phyloP scores from a whole-genome alignment of 768 basidiomycete species.

The Tremella fuciformis region DNA sequence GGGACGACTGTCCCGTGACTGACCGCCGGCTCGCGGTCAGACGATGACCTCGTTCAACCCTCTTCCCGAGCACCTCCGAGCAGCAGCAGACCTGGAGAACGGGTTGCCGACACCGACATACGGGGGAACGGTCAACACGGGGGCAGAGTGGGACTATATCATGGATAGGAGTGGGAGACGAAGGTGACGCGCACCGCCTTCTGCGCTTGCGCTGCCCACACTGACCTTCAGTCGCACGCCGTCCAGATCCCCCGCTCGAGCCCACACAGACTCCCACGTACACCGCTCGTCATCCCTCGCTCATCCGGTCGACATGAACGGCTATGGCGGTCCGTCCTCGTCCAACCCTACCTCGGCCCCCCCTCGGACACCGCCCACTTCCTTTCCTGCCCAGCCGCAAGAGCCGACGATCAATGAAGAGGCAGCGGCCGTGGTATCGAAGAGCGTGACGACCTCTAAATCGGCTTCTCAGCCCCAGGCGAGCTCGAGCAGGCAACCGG shows the following conservation, averaged over 20 bases:
- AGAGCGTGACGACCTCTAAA: slow-evolving; percentile 2
- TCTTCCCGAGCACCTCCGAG: slow-evolving; percentile 35
- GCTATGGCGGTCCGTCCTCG: slow-evolving; percentile 4
- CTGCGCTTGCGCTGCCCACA: not conserved
- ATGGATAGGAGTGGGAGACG: slow-evolving; percentile 17
- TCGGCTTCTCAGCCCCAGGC: not conserved
- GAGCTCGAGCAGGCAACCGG: slow-evolving; percentile 3
- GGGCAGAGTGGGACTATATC: slow-evolving; percentile 49
- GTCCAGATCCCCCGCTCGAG: slow-evolving; percentile 32
- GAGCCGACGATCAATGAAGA: slow-evolving; percentile 43
- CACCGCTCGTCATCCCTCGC: slow-evolving; percentile 18
- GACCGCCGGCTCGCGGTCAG: not conserved
- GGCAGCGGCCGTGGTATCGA: slow-evolving; percentile 17
- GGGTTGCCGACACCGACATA: slow-evolving; percentile 39
- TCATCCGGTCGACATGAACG: not conserved
- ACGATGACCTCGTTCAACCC: slow-evolving; percentile 43
- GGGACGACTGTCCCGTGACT: not conserved
- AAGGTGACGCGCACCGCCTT: not conserved
- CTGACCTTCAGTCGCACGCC: slow-evolving; percentile 26
- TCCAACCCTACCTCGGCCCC: slow-evolving; percentile 3
- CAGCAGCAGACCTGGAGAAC: slow-evolving; percentile 34
- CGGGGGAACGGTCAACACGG: slow-evolving; percentile 46
- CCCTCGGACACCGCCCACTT: slow-evolving; percentile 13
- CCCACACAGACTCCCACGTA: slow-evolving; percentile 21
- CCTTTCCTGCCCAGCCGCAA: slow-evolving; percentile 20